Conservation (phyloP, 805 yeast genomes). For the Debaryomyces hansenii region DNA sequence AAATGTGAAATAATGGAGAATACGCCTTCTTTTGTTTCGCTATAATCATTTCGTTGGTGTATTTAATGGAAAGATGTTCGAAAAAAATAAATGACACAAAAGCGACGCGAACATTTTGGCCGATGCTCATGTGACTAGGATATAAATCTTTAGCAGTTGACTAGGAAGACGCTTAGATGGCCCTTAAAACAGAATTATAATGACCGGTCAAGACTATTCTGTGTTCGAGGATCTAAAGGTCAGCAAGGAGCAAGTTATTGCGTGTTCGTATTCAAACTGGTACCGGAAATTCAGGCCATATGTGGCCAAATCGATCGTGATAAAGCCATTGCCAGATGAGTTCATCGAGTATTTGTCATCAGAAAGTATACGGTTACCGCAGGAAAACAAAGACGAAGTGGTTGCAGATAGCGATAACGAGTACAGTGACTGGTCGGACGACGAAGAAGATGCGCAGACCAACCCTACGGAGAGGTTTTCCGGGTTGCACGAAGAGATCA, state of each 20-base stretch:
- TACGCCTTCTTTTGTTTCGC: too few relatives aligned
- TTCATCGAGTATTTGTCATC: slow-evolving; percentile 34
- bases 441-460: slow-evolving; percentile 21
- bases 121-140: background rate
- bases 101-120: background rate
- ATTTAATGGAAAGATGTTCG: background rate
- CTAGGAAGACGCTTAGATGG: background rate
- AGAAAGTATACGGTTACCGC: slow-evolving; percentile 24
- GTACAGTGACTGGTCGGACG: slow-evolving; percentile 68
- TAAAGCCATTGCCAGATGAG: slow-evolving; percentile 32
- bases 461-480: slow-evolving; percentile 55
- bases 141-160: background rate
- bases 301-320: slow-evolving; percentile 20
- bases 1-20: background rate
- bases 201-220: background rate
- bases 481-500: slow-evolving; percentile 58
- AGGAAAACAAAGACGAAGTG: slow-evolving; percentile 11
- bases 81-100: slow-evolving; percentile 3
- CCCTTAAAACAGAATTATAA: background rate
- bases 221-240: slow-evolving; percentile 29
- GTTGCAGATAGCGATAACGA: slow-evolving; percentile 55
- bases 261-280: slow-evolving; percentile 39
- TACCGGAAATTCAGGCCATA: slow-evolving; percentile 20
- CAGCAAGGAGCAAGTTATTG: slow-evolving; percentile 26
- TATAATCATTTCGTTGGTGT: too few relatives aligned